Base-by-base conservation (phyloP, 1,284 basidiomycete species). In the Amylostereum areolatum region DNA sequence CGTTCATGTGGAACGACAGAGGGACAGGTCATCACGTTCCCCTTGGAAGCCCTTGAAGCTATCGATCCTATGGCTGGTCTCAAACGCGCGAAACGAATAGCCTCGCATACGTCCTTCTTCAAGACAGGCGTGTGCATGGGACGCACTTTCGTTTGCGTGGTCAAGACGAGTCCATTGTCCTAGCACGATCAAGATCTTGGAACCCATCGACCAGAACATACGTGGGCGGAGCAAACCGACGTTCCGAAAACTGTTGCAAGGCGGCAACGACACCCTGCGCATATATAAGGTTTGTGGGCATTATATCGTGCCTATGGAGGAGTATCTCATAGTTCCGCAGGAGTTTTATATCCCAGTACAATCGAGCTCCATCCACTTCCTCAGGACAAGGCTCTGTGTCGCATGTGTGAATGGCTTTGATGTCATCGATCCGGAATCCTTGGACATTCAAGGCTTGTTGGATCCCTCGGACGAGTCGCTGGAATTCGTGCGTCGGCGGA, bases 291-390 rank as follows among this genome's bases (percentile, higher is more conserved):
- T 90, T 57, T 46, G 81, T 69, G 10, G 25, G 5, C 10, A 12
- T 44, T 36, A 8, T 37, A 28, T 37, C 25, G 18, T 29, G 35
- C 30, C 12, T 30, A 36, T 54, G 25, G 41, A 47, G 39, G 11
- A 30, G 47, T 51, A 34, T 55, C 44, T 46, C 28, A 33, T 53
- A 52, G 42, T 49, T 9, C 37, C 58, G 25, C 59, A 93, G 90
- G 92, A 99, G 68, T 99, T 99, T 69, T 99, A 99, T 67, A 97
- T 99, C 52, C 96, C 97, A 0, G 92, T 97, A 12, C 95, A 98
- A 68, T 96, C 92, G 45, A 92, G 85, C 55, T 97, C 94, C 7
- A 91, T 99, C 45, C 94, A 98, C 70, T 98, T 97, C 73, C 78
- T 99, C 59, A 97, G 97, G 75, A 97, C 95, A 48, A 93, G 91